Base-by-base conservation (phyloP, 1,139 yeast species). In the Suhomyces kunorum region DNA sequence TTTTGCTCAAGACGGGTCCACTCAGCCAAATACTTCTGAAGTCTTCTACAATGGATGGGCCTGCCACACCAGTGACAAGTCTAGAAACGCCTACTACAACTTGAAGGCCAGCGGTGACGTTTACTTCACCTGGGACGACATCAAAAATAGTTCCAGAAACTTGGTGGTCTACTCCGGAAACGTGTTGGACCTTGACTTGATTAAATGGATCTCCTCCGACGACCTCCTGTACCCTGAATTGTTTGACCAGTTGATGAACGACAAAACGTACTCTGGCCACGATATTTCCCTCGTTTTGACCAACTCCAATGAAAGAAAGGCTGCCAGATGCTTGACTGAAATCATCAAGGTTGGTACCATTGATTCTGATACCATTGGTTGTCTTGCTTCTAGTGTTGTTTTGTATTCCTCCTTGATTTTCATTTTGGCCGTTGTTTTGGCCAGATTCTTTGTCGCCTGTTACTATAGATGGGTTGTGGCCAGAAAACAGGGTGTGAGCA, bases 301-400 rank as follows among this genome's bases (percentile, higher is more conserved):
- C 4, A 80, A 79, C 43, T 76, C 86, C 14, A 68, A 68, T 17
- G 89, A 87, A 51, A 77, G 89, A 44, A 76, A 77, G 52, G 79
- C 82, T 7, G 94, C 94, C 12, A 78, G 83, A 54, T 92, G 98
- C 64, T 69, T 92, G 40, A 71, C 85, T n/a, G 98, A 92, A 62
- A 85, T 87, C 42, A 72, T 87, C 42, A 87, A 84, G 64, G 95
- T 90, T 16, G 98, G 98, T 17, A 81, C 80, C 34, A 80, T 92
- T 41, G 98, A 92, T 59, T 80, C 94, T 1, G 89, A 87, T 40
- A 81, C 96, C 9, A 81, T 92, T 55, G 98, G 98, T n/a, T 92
- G 98, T 65, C 82, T 92, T 61, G 96, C 97, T 0, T 87, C 97
- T 1, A 72, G 79, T 46, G 81, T 89, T 34, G 96, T 90, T 2